Conservation (phyloP, 495 filamentous ascomycete genomes). For the Xylaria acuta region DNA sequence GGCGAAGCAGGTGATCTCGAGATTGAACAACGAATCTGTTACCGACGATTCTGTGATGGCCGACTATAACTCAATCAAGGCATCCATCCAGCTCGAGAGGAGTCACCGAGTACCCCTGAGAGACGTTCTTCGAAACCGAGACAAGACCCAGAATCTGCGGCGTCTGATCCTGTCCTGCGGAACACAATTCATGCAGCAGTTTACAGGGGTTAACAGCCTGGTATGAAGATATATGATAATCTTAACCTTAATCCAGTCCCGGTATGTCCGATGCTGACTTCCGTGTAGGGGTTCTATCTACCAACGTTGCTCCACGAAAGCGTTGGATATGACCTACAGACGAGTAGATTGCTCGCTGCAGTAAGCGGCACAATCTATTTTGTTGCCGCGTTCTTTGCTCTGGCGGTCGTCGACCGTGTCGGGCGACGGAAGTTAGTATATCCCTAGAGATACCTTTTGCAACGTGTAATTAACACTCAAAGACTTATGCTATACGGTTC, state of each 20-base stretch:
- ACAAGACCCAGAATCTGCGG: conserved; percentile 43
- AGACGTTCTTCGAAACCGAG: conserved; percentile 41
- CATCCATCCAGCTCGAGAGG: conserved; percentile 39
- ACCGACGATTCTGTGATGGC: conserved; percentile 28
- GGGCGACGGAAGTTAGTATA: conserved; percentile 40
- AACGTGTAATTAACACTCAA: conserved; percentile 4
- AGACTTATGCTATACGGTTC: conserved; percentile 37
- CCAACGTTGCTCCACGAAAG: conserved; percentile 38
- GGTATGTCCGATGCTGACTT: conserved; percentile 9
- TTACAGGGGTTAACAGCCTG: conserved; percentile 35
- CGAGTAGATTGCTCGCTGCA: conserved; percentile 38
- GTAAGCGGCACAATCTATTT: conserved; percentile 41
- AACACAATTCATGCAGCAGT: conserved; percentile 44
- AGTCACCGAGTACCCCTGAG: conserved; percentile 34
- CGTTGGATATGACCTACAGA: conserved; percentile 38
- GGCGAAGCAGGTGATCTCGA: conserved; percentile 44
- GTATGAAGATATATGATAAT: conserved; percentile 17
- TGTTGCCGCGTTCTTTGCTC: conserved; percentile 38
- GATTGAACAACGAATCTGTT: conserved; percentile 33
- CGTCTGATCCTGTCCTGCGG: conserved; percentile 42
- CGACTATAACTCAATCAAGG: conserved; percentile 40
- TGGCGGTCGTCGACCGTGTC: conserved; percentile 37
- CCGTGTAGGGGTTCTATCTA: conserved; percentile 35
- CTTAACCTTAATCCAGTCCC: background rate
- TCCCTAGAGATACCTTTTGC: background rate